Evolutionary conservation across 176 grass and related monocot genomes (phyloP), one percentile per base, ranked within the genome.

Genomic region (Canna indica): DNA sequence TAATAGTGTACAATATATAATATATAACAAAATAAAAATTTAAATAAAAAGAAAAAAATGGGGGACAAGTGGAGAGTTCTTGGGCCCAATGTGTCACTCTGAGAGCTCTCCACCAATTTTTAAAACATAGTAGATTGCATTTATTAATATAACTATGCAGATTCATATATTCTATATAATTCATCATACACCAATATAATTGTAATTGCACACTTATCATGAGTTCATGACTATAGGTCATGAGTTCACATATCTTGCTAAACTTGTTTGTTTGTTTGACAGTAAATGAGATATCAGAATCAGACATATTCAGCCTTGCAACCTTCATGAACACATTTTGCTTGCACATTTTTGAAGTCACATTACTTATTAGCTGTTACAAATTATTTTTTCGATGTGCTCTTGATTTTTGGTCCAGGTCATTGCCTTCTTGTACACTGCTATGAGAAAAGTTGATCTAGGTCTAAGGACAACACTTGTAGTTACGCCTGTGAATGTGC

Each of bases 401-500:
- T 60, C 3, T 25, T n/a, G 29, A 36, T 25, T 36, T 63, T 42
- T 35, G 46, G 81, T 85, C 65, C 80, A 97, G 94, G 94, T 97
- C 78, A 97, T 97, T 90, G 85, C 94, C 77, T 92, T 97, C 76
- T 78, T 97, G 18, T 97, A 93, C 53, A 81, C 53, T 44, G 89
- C 85, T 87, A 82, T 97, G 88, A 87, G 86, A 81, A 79, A 58
- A 64, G 22, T 70, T 73, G 82, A 90, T 67, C 73, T 97, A 73
- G 89, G 84, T 81, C 46, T 97, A 59, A 80, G 69, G 59, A 92
- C 86, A 59, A 82, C 75, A 75, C 94, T 97, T 81, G 75, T 97
- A 45, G 89, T 97, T 83, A 97, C 86, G 45, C 94, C 89, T 76
- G 94, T 97, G 74, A 97, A 97, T 82, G 94, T 97, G 68, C 83